These are phyloP conservation scores for Quercus robur DNA, from an alignment of 306 rosid species.

Conservation along the genomic window DNA sequence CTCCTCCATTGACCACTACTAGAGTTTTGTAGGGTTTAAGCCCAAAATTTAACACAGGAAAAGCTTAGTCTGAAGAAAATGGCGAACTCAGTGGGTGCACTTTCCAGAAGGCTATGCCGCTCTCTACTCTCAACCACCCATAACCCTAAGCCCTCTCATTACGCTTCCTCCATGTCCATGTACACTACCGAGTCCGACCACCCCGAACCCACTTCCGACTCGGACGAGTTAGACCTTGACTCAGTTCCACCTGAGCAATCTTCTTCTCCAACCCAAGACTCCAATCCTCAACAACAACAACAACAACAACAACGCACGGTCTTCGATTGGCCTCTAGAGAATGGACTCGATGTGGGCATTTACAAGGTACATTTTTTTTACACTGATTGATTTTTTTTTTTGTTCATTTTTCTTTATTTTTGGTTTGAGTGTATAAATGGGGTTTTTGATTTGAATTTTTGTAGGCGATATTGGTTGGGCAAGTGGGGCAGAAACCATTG, in stretches of 20 bases:
- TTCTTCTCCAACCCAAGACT: constrained; percentile 10
- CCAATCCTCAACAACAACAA: background rate
- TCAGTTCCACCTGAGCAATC: constrained; percentile 1
- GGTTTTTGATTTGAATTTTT: constrained; percentile 4
- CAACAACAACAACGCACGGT: background rate
- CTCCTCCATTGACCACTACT: background rate
- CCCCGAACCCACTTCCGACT: constrained; percentile 26
- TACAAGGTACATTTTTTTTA: constrained; percentile 46
- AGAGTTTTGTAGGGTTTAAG: constrained; percentile 44
- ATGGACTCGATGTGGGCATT: constrained; percentile 75
- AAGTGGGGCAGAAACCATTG: constrained; percentile 76
- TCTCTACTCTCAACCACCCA: constrained; percentile 36
- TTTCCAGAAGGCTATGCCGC: constrained; percentile 52
- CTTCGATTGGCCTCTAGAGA: constrained; percentile 54
- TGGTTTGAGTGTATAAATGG: background rate
- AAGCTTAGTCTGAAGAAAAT: background rate
- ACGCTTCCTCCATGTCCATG: constrained; percentile 20
- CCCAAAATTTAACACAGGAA: background rate
- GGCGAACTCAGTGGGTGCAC: constrained; percentile 40
- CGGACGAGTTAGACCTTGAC: constrained; percentile 16
- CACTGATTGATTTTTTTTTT: background rate
- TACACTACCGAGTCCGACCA: constrained; percentile 33
- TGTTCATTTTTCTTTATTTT: background rate
- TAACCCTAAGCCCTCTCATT: background rate
- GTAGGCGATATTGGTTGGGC: constrained; percentile 85